phyloP scores from a whole-genome alignment of 2,329 filamentous ascomycete species.

The Periconia macrospinosa region DNA sequence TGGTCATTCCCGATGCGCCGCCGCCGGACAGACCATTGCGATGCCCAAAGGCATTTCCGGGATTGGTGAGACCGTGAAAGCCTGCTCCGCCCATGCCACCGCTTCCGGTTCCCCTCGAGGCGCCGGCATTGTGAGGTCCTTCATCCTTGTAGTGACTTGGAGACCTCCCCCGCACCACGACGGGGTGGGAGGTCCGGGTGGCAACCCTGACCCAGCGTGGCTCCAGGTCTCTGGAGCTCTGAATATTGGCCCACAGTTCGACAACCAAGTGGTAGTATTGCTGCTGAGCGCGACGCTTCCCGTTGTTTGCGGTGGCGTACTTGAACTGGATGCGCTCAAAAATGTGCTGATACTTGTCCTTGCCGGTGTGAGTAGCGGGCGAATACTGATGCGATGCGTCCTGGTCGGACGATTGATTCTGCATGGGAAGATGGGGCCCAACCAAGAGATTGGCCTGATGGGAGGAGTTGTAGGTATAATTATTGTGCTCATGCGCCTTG shows the following conservation, averaged over 20 bases:
- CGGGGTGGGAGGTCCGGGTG: constrained; percentile 37
- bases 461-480: constrained; percentile 40
- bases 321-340: constrained; percentile 96
- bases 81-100: constrained; percentile 33
- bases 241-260: constrained; percentile 55
- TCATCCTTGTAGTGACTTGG: constrained; percentile 51
- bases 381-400: constrained; percentile 37
- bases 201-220: constrained; percentile 43
- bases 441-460: constrained; percentile 35
- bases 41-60: constrained; percentile 52
- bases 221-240: constrained; percentile 28
- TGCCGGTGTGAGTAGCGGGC: constrained; percentile 36
- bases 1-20: constrained; percentile 30
- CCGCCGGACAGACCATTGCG: constrained; percentile 37
- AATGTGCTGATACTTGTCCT: constrained; percentile 52
- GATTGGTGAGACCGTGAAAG: constrained; percentile 65
- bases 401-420: constrained; percentile 24
- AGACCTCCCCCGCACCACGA: constrained; percentile 46
- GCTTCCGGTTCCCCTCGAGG: constrained; percentile 37
- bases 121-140: constrained; percentile 44
- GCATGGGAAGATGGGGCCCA: constrained; percentile 48
- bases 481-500: constrained; percentile 44
- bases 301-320: constrained; percentile 90
- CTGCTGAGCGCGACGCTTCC: constrained; percentile 84
- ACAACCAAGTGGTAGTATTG: constrained; percentile 92